Evolutionary conservation across 2,329 filamentous ascomycete species (phyloP), one percentile per base, ranked within the genome.

Genomic region (Cytospora mali): DNA sequence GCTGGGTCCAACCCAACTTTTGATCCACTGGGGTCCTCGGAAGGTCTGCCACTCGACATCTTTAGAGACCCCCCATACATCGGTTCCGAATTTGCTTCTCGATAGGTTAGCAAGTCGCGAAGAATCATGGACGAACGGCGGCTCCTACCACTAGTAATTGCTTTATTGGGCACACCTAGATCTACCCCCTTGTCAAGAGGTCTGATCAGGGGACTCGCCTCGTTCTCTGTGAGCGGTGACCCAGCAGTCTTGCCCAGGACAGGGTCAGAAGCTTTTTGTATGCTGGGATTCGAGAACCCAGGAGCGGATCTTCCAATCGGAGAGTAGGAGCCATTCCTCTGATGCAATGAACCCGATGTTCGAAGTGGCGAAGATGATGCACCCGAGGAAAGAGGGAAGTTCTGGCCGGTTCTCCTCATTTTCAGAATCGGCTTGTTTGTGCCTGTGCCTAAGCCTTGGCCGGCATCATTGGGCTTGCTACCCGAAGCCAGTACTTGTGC

Each of bases 401-500:
- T 62, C 35, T 65, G 63, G 35, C 63, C 63, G 11, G 63, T 65
- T 46, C 63, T 62, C 39, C 53, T 65, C 63, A 65, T 65, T 48
- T 62, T 65, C 35, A 64, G 18, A 5, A 62, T 48, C 7, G 59
- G 62, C 29, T 62, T 64, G 6, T 18, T 51, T 28, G n/a, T 9
- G 10, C 35, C 48, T 10, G 25, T 27, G 31, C 31, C 52, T 21
- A 23, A 13, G 31, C 31, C 31, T 13, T 3, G 10, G 31, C 31
- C 31, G 10, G 31, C 35, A 25, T 49, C n/a, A 23, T 31, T 18
- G 5, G 50, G 25, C 27, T 29, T 49, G 14, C 50, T 60, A 11
- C 33, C n/a, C 23, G 28, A 29, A 29, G 39, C 25, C 16, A 25
- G 53, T 39, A 33, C 50, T 13, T 42, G 18, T 23, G 23, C 23